Base-by-base conservation (phyloP, 2,329 filamentous ascomycete genomes). In the Colletotrichum neosansevieriae region DNA sequence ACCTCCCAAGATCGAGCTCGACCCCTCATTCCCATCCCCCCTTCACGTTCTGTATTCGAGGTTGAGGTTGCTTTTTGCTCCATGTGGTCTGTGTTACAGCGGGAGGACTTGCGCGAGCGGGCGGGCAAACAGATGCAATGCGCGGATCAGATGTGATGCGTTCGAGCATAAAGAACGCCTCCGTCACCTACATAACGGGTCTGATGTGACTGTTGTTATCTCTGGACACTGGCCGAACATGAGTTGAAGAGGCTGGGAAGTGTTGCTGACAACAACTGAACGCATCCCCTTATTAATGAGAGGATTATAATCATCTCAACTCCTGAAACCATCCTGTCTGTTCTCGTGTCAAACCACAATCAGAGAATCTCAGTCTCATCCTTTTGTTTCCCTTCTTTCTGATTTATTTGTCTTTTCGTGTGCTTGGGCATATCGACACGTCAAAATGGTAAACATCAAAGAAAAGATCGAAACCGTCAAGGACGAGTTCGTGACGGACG, bases 401-500 rank as follows among this genome's bases (percentile, higher is more conserved):
- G 21, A n/a, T 13, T 49, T 21, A n/a, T 13, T 49, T 21, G n/a
- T 36, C 4, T 4, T 36, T 11, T 42, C 29, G 6, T 24, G 24
- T 50, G 47, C 11, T 32, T 17, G 40, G 24, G 7, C 32, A 34
- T 3, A 34, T 42, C 29, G 17, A 38, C 10, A 6, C n/a, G 13
- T 56, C 62, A 40, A 44, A 17, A 68, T 68, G 66, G 62, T 54
- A 3, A 59, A 60, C 24, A 19, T 66, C 32, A 59, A 49, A 24
- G 19, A 34, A 50, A 51, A 57, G 4, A 6, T 56, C 19, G 66
- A 60, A 11, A 24, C 12, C 15, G 17, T 54, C 17, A 47, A 42
- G 19, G 70, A 74, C 44, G 72, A 69, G 32, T 62, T 71, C 40
- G 74, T 76, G 67, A 70, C 79, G 11, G 78, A 81, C 68, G 54